Conservation (phyloP, 2,329 filamentous ascomycete genomes). For the Xylaria sp. region DNA sequence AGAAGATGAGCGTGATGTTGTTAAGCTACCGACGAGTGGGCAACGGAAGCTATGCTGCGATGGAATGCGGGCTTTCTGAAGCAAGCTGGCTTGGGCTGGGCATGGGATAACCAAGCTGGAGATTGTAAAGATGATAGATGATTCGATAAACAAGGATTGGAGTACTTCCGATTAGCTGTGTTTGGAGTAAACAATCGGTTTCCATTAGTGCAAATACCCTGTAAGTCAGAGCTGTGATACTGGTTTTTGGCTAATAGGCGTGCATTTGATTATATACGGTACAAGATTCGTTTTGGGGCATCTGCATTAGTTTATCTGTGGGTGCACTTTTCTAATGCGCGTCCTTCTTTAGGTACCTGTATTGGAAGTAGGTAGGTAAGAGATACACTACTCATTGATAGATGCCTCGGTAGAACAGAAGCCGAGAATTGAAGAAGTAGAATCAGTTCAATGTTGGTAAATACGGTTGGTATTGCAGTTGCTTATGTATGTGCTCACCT, state of each 20-base stretch:
- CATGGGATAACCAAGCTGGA: not conserved
- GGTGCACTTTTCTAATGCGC: too few relatives aligned
- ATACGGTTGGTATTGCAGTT: too few relatives aligned
- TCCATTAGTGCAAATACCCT: conserved; percentile 25
- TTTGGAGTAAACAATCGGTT: not conserved
- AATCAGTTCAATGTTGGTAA: not conserved
- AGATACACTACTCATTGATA: too few relatives aligned
- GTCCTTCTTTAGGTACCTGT: too few relatives aligned
- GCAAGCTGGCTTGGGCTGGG: conserved; percentile 8
- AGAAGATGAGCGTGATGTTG: not conserved
- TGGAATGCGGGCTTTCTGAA: conserved; percentile 8
- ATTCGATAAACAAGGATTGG: conserved; percentile 18
- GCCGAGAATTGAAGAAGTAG: not conserved
- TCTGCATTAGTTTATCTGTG: not conserved
- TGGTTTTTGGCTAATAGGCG: conserved; percentile 6
- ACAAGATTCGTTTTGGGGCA: not conserved
- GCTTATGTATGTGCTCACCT: not conserved
- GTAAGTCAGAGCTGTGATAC: conserved; percentile 9
- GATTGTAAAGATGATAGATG: too few relatives aligned
- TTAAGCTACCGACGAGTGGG: not conserved
- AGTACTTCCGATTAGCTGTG: conserved; percentile 30
- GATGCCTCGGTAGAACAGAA: not conserved
- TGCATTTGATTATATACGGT: not conserved
- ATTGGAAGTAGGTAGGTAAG: too few relatives aligned
- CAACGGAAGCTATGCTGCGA: not conserved